Base-by-base conservation (phyloP, 2,329 filamentous ascomycete species). In the Colletotrichum sp. region DNA sequence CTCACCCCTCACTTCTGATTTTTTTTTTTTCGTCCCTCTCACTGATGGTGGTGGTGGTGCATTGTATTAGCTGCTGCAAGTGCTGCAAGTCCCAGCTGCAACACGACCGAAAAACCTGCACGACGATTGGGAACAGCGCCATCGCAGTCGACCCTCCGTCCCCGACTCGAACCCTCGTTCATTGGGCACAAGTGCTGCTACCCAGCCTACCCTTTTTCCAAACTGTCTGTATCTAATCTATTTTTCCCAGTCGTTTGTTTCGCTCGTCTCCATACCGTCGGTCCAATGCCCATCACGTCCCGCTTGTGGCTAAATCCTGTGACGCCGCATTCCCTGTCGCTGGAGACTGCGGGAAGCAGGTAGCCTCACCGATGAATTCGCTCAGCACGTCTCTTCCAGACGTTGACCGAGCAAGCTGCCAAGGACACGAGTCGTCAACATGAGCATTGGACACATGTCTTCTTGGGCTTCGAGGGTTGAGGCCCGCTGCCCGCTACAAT, bases 181-280 rank as follows among this genome's bases (percentile, higher is more conserved):
- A 63, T 75, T 71, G 72, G 75, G 75, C 62, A 63, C 39, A 21
- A 74, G 36, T 74, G 71, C 64, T 74, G 74, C 32, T 60, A 74
- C 55, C 55, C 63, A 75, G 63, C 39, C 68, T 16, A 10, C 63
- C 39, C 55, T 55, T 13, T 64, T 34, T 21, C 34, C 8, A 7
- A 13, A 6, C 4, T 24, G 28, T 36, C 4, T 24, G 34, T 36
- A 36, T 44, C 26, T 28, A 69, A 36, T 73, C 32, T 69, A 34
- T 60, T 52, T 26, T 52, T 60, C 10, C 30, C 13, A 39, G 34
- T 26, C 34, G 28, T 24, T 21, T 24, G 39, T 8, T 30, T 24
- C n/a, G 8, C 57, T 26, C 34, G 55, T 32, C 34, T 34, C 62
- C 62, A 59, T 59, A 59, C 15, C 1, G 36, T 24, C 57, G 52